Conservation (phyloP, 495 filamentous ascomycete genomes). For the Platismatia glauca region DNA sequence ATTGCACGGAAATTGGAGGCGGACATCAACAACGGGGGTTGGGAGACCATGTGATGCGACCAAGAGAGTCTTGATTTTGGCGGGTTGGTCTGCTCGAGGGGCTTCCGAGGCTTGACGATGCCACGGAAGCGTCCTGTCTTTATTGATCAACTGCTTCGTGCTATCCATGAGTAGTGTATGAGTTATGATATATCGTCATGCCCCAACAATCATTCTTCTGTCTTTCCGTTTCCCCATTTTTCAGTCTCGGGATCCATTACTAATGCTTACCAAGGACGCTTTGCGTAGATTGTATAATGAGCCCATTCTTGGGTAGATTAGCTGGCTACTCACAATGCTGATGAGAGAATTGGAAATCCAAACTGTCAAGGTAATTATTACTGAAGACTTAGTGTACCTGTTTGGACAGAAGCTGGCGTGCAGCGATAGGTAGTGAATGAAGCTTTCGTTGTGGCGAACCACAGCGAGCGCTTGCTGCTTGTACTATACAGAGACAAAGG, state of each 20-base stretch:
- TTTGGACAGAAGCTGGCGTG: neutral
- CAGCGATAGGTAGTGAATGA: neutral
- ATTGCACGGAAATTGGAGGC: constrained; percentile 85
- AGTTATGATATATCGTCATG: neutral
- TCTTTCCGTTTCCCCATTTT: neutral
- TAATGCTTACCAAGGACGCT: neutral
- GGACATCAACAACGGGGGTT: constrained; percentile 92
- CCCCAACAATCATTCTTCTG: neutral
- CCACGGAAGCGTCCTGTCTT: neutral
- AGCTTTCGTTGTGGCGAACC: neutral
- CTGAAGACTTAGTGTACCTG: neutral
- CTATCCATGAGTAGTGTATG: neutral
- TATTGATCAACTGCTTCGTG: neutral
- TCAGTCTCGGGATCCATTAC: neutral
- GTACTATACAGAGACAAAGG: neutral
- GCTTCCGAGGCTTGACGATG: neutral
- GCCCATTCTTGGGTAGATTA: too few species aligned
- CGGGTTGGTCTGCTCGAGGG: constrained; percentile 26
- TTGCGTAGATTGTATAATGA: too few species aligned
- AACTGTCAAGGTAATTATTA: neutral
- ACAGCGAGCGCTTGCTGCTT: neutral
- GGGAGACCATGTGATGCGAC: constrained; percentile 64
- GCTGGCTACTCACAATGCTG: neutral
- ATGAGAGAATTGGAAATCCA: neutral
- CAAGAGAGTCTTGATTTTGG: neutral